Conservation (phyloP, 495 filamentous ascomycete genomes). For the Neurospora sp. region DNA sequence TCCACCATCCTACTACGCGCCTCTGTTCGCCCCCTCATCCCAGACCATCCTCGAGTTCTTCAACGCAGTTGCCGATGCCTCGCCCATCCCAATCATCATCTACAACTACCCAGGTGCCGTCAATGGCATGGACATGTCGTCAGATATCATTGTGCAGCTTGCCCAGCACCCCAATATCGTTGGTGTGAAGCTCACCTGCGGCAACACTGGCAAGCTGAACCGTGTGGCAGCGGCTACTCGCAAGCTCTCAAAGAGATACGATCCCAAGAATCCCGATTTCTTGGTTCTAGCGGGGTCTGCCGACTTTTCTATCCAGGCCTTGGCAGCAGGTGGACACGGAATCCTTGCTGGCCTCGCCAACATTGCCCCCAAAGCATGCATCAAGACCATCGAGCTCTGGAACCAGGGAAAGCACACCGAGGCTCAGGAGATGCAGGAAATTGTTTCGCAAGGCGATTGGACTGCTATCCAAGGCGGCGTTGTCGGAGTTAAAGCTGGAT, state of each 20-base stretch:
- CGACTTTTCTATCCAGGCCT: conserved; percentile 79
- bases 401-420: conserved; percentile 55
- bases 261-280: conserved; percentile 48
- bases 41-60: conserved; percentile 67
- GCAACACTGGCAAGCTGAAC: conserved; percentile 85
- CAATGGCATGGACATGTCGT: conserved; percentile 70
- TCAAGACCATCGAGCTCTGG: conserved; percentile 64
- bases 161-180: conserved; percentile 76
- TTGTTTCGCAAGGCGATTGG: conserved; percentile 81
- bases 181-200: conserved; percentile 86
- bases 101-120: conserved; percentile 90
- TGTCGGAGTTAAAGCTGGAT: conserved; percentile 70
- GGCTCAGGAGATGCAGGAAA: conserved; percentile 65
- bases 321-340: conserved; percentile 75
- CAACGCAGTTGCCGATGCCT: conserved; percentile 64
- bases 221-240: conserved; percentile 73
- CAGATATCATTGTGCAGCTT: conserved; percentile 66
- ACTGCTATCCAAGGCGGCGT: conserved; percentile 77
- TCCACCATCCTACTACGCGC: conserved; percentile 78
- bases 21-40: conserved; percentile 47
- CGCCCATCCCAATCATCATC: conserved; percentile 79
- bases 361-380: conserved; percentile 67
- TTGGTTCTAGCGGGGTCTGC: conserved; percentile 79
- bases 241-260: conserved; percentile 58
- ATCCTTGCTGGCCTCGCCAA: conserved; percentile 81